phyloP scores from a whole-genome alignment of 495 filamentous ascomycete species.

The Bathelium albidoporum region DNA sequence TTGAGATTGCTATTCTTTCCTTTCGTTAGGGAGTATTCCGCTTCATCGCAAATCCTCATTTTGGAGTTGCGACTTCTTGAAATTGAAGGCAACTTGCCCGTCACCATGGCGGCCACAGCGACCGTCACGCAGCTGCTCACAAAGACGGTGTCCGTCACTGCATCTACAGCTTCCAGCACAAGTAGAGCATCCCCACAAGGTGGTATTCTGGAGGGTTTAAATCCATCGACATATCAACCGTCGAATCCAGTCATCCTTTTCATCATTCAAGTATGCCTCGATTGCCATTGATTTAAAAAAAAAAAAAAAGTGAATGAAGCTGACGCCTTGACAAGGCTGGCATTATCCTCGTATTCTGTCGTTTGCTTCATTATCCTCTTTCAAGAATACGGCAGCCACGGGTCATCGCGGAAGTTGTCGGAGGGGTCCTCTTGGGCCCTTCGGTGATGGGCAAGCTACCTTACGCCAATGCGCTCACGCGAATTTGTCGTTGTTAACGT shows the following conservation, averaged over 20 bases:
- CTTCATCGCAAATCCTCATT: background rate
- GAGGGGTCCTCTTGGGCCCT: conserved; percentile 80
- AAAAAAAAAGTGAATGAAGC: too few relatives aligned
- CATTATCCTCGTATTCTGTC: conserved; percentile 87
- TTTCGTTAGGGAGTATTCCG: background rate
- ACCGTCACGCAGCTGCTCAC: conserved; percentile 20
- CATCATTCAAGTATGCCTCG: conserved; percentile 69
- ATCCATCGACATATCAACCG: conserved; percentile 60
- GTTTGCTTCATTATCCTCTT: conserved; percentile 71
- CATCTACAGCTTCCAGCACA: conserved; percentile 21
- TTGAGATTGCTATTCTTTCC: too few relatives aligned
- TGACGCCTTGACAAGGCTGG: conserved; percentile 44
- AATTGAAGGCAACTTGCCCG: background rate
- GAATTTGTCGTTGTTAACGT: background rate
- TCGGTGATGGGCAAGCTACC: conserved; percentile 57
- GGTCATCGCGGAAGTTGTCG: conserved; percentile 94
- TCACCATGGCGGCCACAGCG: conserved; percentile 3
- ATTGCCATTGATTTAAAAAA: too few relatives aligned
- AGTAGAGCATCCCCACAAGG: conserved; percentile 42
- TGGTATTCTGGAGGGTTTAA: conserved; percentile 65
- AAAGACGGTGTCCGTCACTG: conserved; percentile 14
- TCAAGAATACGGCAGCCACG: conserved; percentile 80
- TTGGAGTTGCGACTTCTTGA: background rate
- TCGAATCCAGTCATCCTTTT: conserved; percentile 86
- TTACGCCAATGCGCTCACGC: background rate